phyloP scores from a whole-genome alignment of 73 alveolate genomes.

The Durusdinium trenchii region DNA sequence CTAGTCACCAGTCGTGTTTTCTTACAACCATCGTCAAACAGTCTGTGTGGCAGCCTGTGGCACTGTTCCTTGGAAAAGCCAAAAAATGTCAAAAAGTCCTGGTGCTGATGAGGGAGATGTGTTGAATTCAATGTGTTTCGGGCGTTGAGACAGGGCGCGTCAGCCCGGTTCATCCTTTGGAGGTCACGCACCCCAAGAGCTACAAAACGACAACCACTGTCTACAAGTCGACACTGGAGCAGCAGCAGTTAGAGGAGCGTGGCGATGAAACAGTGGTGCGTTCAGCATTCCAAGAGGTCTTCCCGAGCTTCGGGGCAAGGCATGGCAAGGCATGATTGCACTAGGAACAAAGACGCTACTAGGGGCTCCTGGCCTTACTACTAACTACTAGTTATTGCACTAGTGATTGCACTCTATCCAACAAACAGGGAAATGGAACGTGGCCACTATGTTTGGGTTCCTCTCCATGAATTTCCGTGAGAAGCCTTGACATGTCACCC shows the following conservation, averaged over 20 bases:
- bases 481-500: no score
- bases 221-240: slow-evolving; percentile 68
- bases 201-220: slow-evolving; percentile 14
- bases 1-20: no score
- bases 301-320: not conserved
- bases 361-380: no score
- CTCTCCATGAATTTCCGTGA: no score
- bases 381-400: not conserved
- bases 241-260: slow-evolving; percentile 76
- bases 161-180: not conserved
- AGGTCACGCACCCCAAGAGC: slow-evolving; percentile 92
- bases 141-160: not conserved
- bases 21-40: no score
- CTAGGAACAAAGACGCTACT: no score
- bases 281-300: not conserved
- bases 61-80: not conserved
- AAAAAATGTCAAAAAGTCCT: not conserved
- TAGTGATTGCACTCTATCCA: no score
- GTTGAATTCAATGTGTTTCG: not conserved
- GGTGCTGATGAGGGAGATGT: no score
- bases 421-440: no score
- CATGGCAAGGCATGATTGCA: not conserved
- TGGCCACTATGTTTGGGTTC: no score
- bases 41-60: no score
- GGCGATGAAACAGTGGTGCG: no score